Conservation (phyloP, 768 basidiomycete genomes). For the Roridomyces roridus region DNA sequence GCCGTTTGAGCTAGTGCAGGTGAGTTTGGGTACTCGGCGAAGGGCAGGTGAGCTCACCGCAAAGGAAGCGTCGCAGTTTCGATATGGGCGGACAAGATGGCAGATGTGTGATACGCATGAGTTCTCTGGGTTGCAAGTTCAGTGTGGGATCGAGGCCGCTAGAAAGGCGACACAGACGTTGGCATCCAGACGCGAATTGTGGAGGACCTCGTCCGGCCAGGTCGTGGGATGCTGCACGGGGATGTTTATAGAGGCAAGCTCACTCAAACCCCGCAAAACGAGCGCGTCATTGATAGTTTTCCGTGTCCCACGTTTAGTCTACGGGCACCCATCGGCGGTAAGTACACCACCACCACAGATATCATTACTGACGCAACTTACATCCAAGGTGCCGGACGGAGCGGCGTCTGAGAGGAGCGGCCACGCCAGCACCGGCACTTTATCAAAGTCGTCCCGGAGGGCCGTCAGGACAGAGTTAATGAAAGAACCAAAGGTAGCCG, state of each 20-base stretch:
- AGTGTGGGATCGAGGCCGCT: slow-evolving; percentile 2
- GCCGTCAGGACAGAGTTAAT: slow-evolving; percentile 59
- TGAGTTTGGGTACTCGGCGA: neutral
- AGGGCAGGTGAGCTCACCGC: slow-evolving; percentile 47
- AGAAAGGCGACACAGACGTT: slow-evolving; percentile 35
- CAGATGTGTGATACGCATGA: slow-evolving; percentile 57
- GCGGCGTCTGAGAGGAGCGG: slow-evolving; percentile 58
- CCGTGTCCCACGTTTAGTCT: slow-evolving; percentile 35
- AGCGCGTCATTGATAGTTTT: slow-evolving; percentile 68
- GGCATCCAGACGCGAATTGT: slow-evolving; percentile 25
- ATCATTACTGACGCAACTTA: slow-evolving; percentile 33
- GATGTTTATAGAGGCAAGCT: slow-evolving; percentile 54
- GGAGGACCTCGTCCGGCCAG: slow-evolving; percentile 47
- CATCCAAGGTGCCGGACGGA: slow-evolving; percentile 47
- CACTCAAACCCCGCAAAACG: slow-evolving; percentile 55
- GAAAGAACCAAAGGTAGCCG: slow-evolving; percentile 69
- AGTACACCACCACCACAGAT: neutral
- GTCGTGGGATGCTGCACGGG: slow-evolving; percentile 52
- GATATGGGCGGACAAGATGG: slow-evolving; percentile 62
- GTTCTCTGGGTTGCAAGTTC: slow-evolving; percentile 30
- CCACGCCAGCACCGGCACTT: slow-evolving; percentile 62
- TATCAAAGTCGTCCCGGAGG: slow-evolving; percentile 73
- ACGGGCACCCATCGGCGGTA: neutral
- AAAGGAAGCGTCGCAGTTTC: slow-evolving; percentile 65
- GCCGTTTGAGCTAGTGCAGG: slow-evolving; percentile 33